Evolutionary conservation across 1,284 basidiomycete genomes (phyloP), one percentile per base, ranked within the genome.

Genomic region (Cutaneotrichosporon curvatum): DNA sequence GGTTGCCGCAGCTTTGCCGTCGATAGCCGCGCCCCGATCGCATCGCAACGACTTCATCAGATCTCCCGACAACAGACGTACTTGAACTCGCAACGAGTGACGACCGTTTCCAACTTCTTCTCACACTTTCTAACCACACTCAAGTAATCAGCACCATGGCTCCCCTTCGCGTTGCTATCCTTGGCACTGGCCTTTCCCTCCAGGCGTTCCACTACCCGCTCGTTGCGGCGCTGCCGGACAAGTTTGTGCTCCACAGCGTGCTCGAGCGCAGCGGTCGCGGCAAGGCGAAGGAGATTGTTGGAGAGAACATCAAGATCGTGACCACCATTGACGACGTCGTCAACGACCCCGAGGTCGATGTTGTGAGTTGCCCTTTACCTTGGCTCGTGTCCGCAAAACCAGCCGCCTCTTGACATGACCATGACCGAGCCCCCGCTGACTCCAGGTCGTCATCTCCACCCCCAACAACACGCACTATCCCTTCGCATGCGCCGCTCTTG

Each of bases 181-280:
- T 87, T 16, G 85, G 85, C 25, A 81, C 84, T 36, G 86, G 85
- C 38, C 79, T 87, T 51, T 78, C 82, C 19, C 82, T 82, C 21
- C 72, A 83, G 41, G 83, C 82, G 14, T 87, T 89, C 71, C 87
- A 90, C 65, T 65, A 82, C 51, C 87, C 87, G 0, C 84, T 87
- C 68, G 73, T 89, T 50, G 77, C 82, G 41, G 80, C 83, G 3
- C 76, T 85, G n/a, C 82, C 85, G 0, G 75, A 84, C 28, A 69
- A 81, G 44, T 89, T 87, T 74, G 77, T 72, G 7, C 78, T 90
- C 19, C 76, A 82, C 58, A 78, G 83, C 7, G 83, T 89, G 22
- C 55, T 74, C 37, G 74, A 73, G 53, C 62, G 71, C 11, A 56
- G 55, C 0, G 55, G 49, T 16, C 52, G 52, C 22, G 62, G 62